Conservation (phyloP, 768 basidiomycete species). For the Strobilomyces dryophilus region DNA sequence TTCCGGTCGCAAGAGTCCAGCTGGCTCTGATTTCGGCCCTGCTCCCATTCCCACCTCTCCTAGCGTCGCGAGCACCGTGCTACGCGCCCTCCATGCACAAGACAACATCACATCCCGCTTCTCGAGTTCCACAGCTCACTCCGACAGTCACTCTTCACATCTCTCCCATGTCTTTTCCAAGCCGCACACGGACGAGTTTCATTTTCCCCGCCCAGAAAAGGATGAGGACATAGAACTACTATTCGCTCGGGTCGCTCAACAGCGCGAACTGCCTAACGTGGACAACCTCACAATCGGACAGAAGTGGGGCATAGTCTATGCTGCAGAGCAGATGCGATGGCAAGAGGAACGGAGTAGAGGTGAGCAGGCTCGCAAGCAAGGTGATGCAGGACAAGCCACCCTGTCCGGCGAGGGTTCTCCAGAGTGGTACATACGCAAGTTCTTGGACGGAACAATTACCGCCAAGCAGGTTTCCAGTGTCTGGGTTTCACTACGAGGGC, state of each 20-base stretch:
- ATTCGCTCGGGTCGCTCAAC: slow-evolving; percentile 73
- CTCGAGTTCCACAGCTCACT: slow-evolving; percentile 39
- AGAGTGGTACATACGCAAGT: slow-evolving; percentile 91
- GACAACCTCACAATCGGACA: slow-evolving; percentile 66
- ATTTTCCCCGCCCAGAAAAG: slow-evolving; percentile 71
- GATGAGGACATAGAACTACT: slow-evolving; percentile 76
- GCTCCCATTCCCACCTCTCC: slow-evolving; percentile 32
- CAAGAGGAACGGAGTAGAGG: slow-evolving; percentile 64
- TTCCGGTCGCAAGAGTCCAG: slow-evolving; percentile 46
- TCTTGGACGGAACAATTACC: slow-evolving; percentile 82
- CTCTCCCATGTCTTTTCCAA: slow-evolving; percentile 54
- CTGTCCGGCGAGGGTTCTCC: slow-evolving; percentile 67
- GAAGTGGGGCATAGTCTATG: slow-evolving; percentile 90
- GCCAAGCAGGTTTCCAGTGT: slow-evolving; percentile 75
- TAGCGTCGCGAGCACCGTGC: slow-evolving; percentile 31
- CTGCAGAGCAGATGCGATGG: slow-evolving; percentile 77
- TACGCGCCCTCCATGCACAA: slow-evolving; percentile 53
- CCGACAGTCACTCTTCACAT: slow-evolving; percentile 41
- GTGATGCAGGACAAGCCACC: slow-evolving; percentile 51
- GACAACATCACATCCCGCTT: slow-evolving; percentile 61
- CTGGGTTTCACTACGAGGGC: slow-evolving; percentile 72
- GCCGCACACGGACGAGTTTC: slow-evolving; percentile 54
- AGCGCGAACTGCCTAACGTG: slow-evolving; percentile 60
- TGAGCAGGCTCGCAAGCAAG: slow-evolving; percentile 56
- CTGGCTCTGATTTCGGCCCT: slow-evolving; percentile 51